Evolutionary conservation across 2,329 filamentous ascomycete genomes (phyloP), one percentile per base, ranked within the genome.

Genomic region (Chrysosporium keratinophilum): DNA sequence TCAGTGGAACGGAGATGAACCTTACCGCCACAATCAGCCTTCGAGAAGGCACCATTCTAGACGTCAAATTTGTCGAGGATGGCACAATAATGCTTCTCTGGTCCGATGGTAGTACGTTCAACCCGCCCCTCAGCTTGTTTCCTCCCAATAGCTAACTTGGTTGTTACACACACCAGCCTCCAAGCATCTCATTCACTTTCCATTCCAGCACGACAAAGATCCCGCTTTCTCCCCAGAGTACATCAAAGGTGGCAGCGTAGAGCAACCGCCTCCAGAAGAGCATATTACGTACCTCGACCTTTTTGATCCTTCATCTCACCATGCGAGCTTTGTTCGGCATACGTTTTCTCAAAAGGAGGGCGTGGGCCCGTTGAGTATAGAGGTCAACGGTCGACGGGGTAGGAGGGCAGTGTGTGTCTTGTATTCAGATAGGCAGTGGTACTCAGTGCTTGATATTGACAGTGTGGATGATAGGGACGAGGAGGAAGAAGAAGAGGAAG

Each of bases 41-140:
- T 6, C 57, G 63, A 41, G 55, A 62, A 10, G 70, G 70, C 14
- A 63, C 65, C 23, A 65, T 72, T 14, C 66, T 80, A 17, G 83
- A 88, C 63, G 66, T 85, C 12, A 83, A 84, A 63, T 88, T 89
- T 62, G 75, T 87, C 42, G 76, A 84, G 60, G 79, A 85, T 53
- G 67, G 75, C 11, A 74, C 71, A 0, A 65, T 89, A 1, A 73
- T 88, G 51, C 60, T 87, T 1, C 74, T 89, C 1, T 78, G 77
- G 68, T 63, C 65, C 42, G 62, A 65, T 34, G 53, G 58, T 19
- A 62, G 69, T 69, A 64, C 60, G 60, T 43, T 31, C 3, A 23
- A 37, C 28, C 2, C 2, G 14, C 15, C 2, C 19, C 34, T 40
- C 3, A 11, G 12, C 7, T 35, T 15, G 12, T 20, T 28, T 15